Percentiles rank a stretch among this genome's conserved stretches.
Conservation (phyloP, 2,329 filamentous ascomycete genomes). For the Ascochyta koolunga region DNA sequence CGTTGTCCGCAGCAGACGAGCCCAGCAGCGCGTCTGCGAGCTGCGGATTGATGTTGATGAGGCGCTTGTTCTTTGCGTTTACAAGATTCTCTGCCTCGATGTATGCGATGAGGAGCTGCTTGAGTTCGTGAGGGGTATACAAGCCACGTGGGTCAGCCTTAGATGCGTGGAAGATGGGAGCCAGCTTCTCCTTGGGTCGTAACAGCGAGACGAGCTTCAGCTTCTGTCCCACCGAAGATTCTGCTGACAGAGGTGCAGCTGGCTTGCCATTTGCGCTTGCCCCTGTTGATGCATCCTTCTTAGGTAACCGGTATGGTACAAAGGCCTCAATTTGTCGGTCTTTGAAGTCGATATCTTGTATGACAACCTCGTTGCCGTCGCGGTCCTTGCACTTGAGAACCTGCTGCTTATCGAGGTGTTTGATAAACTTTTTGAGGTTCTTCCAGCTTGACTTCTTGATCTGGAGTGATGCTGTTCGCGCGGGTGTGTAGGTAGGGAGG, state of each 20-base stretch:
- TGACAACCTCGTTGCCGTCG: conserved; percentile 67
- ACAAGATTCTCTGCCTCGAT: conserved; percentile 63
- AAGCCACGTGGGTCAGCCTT: conserved; percentile 59
- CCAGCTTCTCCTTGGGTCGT: conserved; percentile 63
- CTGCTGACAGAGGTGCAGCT: conserved; percentile 47
- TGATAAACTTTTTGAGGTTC: conserved; percentile 73
- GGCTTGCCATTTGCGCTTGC: conserved; percentile 48
- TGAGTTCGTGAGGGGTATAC: conserved; percentile 66
- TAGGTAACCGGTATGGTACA: conserved; percentile 67
- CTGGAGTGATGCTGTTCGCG: conserved; percentile 63
- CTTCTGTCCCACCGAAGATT: conserved; percentile 55
- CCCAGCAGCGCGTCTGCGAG: conserved; percentile 68
- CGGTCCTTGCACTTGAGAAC: conserved; percentile 70
- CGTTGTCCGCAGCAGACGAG: conserved; percentile 58
- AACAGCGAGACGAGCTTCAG: conserved; percentile 60
- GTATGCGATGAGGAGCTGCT: conserved; percentile 63
- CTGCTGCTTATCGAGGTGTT: conserved; percentile 67
- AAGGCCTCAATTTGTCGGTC: conserved; percentile 62
- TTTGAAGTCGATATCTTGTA: conserved; percentile 69
- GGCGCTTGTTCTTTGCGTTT: conserved; percentile 63
- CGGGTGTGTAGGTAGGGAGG: conserved; percentile 63
- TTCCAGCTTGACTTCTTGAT: conserved; percentile 76
- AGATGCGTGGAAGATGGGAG: conserved; percentile 60
- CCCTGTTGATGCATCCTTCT: conserved; percentile 54
- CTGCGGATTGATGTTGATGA: conserved; percentile 66